A percentile compares a stretch with the other conserved stretches of the same genome.
Conservation (phyloP, 2,329 filamentous ascomycete species). For the Paraphoma sp. region DNA sequence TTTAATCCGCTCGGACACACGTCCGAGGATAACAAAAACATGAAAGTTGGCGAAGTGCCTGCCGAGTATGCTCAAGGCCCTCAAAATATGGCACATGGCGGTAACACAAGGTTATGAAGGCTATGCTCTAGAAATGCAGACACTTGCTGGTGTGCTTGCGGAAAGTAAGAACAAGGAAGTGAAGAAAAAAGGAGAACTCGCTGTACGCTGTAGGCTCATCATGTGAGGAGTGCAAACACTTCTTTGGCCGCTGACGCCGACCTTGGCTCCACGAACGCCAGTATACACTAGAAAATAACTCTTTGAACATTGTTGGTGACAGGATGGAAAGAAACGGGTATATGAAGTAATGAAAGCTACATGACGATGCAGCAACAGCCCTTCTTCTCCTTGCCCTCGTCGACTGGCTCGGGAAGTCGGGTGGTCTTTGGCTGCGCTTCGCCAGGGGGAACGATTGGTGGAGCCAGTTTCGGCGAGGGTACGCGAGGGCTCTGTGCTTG, state of each 20-base stretch:
- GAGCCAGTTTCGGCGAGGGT: constrained; percentile 33
- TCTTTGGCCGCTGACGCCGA: constrained; percentile 15
- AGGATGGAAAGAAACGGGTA: constrained; percentile 31
- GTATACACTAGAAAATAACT: constrained; percentile 33
- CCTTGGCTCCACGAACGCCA: constrained; percentile 28
- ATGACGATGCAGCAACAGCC: constrained; percentile 78
- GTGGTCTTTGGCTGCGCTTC: constrained; percentile 50
- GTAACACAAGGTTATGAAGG: not conserved
- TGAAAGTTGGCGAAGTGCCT: constrained; percentile 12
- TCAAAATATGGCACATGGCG: not conserved
- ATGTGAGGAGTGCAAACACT: constrained; percentile 13
- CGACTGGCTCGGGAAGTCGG: constrained; percentile 61
- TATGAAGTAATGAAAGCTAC: constrained; percentile 54
- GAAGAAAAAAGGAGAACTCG: constrained; percentile 28
- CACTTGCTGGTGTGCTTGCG: not conserved
- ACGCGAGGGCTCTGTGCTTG: constrained; percentile 38
- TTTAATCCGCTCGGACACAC: not conserved
- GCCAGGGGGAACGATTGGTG: constrained; percentile 23
- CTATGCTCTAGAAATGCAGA: constrained; percentile 1
- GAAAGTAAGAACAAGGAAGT: not conserved
- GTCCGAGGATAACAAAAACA: constrained; percentile 5
- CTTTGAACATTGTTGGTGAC: constrained; percentile 25
- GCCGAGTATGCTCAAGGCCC: constrained; percentile 12
- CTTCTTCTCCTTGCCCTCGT: constrained; percentile 64
- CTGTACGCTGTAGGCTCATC: constrained; percentile 43